Evolutionary conservation across 2,329 filamentous ascomycete species (phyloP).

Genomic region (Aspergillus sp.): DNA sequence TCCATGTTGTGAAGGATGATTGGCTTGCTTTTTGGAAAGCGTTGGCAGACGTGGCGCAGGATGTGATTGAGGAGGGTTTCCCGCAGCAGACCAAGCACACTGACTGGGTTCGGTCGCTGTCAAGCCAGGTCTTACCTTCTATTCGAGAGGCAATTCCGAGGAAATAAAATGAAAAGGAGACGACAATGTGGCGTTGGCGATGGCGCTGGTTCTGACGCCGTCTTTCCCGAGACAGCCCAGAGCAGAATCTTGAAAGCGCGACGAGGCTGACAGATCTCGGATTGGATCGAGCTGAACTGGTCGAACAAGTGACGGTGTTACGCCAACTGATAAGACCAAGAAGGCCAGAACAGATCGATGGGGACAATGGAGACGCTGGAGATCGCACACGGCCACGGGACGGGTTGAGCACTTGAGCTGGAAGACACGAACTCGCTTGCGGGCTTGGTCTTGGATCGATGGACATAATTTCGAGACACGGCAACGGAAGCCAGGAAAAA

Average conservation of each 20-base stretch:
- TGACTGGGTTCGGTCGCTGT: neutral
- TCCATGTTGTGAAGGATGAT: neutral
- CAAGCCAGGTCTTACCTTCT: neutral
- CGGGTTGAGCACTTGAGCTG: neutral
- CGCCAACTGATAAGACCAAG: neutral
- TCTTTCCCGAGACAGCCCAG: neutral
- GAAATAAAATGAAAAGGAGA: neutral
- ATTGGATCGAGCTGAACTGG: neutral
- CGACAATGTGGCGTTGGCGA: neutral
- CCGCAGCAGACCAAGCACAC: too few species aligned
- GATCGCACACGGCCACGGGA: neutral
- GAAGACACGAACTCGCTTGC: neutral
- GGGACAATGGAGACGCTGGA: neutral
- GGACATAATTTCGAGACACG: neutral
- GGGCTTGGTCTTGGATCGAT: neutral
- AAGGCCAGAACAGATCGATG: conserved; percentile 3
- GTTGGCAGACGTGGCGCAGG: conserved; percentile 2
- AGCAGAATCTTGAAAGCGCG: neutral
- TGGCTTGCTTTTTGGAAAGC: neutral
- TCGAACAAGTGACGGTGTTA: neutral
- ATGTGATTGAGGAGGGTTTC: conserved; percentile 8
- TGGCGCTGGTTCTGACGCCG: neutral
- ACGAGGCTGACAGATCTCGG: neutral
- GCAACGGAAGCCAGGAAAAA: neutral
- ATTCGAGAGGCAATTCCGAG: neutral